Evolutionary conservation across 202 grass and related monocot species (phyloP), one percentile per base, ranked within the genome.

Genomic region (Zizania palustris): DNA sequence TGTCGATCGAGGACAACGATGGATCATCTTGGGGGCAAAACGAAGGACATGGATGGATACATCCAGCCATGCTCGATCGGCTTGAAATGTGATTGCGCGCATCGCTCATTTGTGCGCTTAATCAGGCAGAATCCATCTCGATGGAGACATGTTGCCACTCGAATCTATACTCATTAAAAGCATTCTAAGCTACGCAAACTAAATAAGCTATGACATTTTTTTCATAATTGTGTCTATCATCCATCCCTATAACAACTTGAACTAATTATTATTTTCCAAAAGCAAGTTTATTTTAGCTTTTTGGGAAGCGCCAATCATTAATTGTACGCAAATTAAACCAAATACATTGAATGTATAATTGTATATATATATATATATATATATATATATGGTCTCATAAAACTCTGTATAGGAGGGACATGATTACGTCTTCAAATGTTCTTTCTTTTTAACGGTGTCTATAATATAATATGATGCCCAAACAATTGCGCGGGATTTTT

Each of bases 151-250:
- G 50, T 64, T 74, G 63, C 71, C 81, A 43, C 81, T 87, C 48
- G 71, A 88, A 84, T 84, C 67, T 16, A 55, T 42, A 14, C 41
- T 62, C 68, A 82, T 79, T 34, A 48, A 74, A 65, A 65, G 82
- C 65, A 84, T 78, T 84, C 70, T 75, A 85, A 88, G 86, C 86
- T 85, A 88, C 65, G 77, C 72, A 84, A 88, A 88, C 61, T 35
- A 46, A 67, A 85, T 41, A 54, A 67, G 21, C 20, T 76, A 63
- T 51, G 42, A 4, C 42, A 6, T 36, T 71, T 70, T 71, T 70
- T 36, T 69, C 81, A 85, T 85, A 48, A 88, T 81, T 66, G 42
- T 81, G 86, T 81, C 71, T 33, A 65, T 50, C 58, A 34, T 60
- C 28, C 44, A 8, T 9, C 28, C 64, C 4, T 3, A 65, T 74